phyloP scores from a whole-genome alignment of 192 early-diverging fungal genomes.

The Cladochytrium replicatum region DNA sequence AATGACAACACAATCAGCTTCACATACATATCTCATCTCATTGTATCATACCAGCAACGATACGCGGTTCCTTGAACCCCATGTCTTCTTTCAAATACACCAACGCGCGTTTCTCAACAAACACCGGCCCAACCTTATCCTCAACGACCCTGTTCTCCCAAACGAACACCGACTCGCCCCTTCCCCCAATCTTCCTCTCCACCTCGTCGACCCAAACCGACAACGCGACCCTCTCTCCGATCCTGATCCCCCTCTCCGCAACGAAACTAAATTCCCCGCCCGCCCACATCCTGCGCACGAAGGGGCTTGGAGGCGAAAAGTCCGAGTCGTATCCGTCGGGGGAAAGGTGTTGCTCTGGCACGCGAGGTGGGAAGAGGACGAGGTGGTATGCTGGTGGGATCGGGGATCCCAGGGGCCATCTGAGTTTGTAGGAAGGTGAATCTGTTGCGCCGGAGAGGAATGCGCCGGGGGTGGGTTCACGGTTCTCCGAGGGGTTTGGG shows the following conservation, averaged over 20 bases:
- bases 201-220: conserved; percentile 43
- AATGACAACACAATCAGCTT: conserved; percentile 1
- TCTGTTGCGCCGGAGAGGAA: too few species aligned
- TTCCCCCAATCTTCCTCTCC: conserved; percentile 34
- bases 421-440: too few species aligned
- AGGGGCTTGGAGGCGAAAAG: conserved; percentile 66
- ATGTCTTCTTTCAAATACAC: conserved; percentile 41
- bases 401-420: conserved; percentile 22
- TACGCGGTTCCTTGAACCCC: background rate
- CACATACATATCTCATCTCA: background rate
- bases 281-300: conserved; percentile 76
- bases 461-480: too few species aligned
- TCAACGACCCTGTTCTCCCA: conserved; percentile 50
- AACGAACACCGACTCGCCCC: conserved; percentile 59
- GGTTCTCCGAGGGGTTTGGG: background rate
- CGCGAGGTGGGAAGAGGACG: conserved; percentile 67
- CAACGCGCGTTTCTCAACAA: conserved; percentile 57
- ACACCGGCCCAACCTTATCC: conserved; percentile 48
- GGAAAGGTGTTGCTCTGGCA: conserved; percentile 53
- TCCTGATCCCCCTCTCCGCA: conserved; percentile 43
- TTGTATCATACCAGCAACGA: conserved; percentile 1
- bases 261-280: conserved; percentile 54
- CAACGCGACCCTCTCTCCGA: conserved; percentile 55
- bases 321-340: conserved; percentile 74
- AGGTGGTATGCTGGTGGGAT: conserved; percentile 69